Base-by-base conservation (phyloP, 2,329 filamentous ascomycete genomes). In the Macroventuria anomochaeta region DNA sequence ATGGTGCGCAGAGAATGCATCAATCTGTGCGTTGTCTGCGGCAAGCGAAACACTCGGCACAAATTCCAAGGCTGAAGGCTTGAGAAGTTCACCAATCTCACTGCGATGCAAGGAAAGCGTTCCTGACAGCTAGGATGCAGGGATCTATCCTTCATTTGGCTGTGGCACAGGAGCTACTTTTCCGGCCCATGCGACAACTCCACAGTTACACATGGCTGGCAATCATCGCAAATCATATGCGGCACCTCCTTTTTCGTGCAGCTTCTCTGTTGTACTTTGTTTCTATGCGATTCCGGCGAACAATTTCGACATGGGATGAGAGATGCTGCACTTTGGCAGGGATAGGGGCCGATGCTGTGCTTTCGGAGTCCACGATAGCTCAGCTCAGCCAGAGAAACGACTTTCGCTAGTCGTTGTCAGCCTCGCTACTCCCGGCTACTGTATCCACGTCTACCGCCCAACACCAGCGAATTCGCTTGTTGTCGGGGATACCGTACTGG, bases 381-480 rank as follows among this genome's bases (percentile, higher is more conserved):
- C 59, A 62, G 61, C 59, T 61, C 23, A 58, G 59, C 54, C 57
- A 48, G 57, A 53, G 31, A 33, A 51, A 43, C 33, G 36, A 44
- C 31, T 34, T 33, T 53, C 33, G 46, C 53, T 53, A 53, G 34
- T 42, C 48, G 25, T 44, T 29, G 50, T 44, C 25, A 48, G 50
- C 8, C 43, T 54, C 51, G 51, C 51, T 54, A 25, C 26, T 39
- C 44, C 51, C 29, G 29, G 44, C 39, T 37, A 23, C 31, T 52
- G 34, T 53, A 42, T 43, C 25, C 39, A 47, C 20, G 23, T 48
- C 34, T 37, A 47, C 40, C 44, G 38, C 40, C 37, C 33, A 48
- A 55, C 44, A 40, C 25, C 37, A 52, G 28, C 39, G 21, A n/a
- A 7, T 36, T 36, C 39, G 39, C 51, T 36, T 41, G 48, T 54